A percentile compares a stretch with the other conserved stretches of the same genome.
These are phyloP conservation scores for Cladosporium phlei DNA, from an alignment of 2,329 filamentous ascomycete genomes.

Conservation along the genomic window DNA sequence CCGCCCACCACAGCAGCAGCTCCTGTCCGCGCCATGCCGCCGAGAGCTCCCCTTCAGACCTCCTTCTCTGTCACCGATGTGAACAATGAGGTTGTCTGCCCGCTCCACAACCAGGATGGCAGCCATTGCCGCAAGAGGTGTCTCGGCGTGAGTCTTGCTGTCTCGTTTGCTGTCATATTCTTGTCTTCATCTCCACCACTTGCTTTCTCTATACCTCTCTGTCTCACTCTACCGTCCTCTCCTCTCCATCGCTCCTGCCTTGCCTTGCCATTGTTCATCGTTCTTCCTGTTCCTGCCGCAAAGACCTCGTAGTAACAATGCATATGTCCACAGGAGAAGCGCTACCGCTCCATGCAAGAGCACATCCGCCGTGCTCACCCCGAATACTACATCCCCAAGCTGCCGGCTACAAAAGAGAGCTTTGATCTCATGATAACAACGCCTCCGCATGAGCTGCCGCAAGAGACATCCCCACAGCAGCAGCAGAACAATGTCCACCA, in stretches of 20 bases:
- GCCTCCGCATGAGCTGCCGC: slow-evolving; percentile 65
- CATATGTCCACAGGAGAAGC: slow-evolving; percentile 65
- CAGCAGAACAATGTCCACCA: slow-evolving; percentile 24
- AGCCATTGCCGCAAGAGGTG: slow-evolving; percentile 97
- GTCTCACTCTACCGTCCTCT: no score
- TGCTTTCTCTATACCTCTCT: no score
- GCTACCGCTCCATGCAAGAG: slow-evolving; percentile 98
- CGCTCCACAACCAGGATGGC: slow-evolving; percentile 90
- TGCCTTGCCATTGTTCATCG: neutral
- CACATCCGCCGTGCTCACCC: slow-evolving; percentile 96
- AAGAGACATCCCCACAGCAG: slow-evolving; percentile 31
- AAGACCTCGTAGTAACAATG: slow-evolving; percentile 14
- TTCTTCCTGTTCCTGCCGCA: neutral
- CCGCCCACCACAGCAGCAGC: neutral
- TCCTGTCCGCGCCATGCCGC: slow-evolving; percentile 63
- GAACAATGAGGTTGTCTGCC: slow-evolving; percentile 95
- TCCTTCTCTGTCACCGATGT: slow-evolving; percentile 89
- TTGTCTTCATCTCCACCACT: neutral
- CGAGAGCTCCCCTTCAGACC: slow-evolving; percentile 77
- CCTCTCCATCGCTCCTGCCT: no score
- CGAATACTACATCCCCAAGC: slow-evolving; percentile 94
- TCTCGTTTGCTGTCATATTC: no score
- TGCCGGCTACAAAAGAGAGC: slow-evolving; percentile 96
- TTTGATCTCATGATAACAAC: slow-evolving; percentile 95
- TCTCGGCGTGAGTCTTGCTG: slow-evolving; percentile 75